Percentiles rank a stretch among this genome's conserved stretches.
Evolutionary conservation across 2,329 filamentous ascomycete genomes (phyloP).

Genomic region (Laburnicola sp.): DNA sequence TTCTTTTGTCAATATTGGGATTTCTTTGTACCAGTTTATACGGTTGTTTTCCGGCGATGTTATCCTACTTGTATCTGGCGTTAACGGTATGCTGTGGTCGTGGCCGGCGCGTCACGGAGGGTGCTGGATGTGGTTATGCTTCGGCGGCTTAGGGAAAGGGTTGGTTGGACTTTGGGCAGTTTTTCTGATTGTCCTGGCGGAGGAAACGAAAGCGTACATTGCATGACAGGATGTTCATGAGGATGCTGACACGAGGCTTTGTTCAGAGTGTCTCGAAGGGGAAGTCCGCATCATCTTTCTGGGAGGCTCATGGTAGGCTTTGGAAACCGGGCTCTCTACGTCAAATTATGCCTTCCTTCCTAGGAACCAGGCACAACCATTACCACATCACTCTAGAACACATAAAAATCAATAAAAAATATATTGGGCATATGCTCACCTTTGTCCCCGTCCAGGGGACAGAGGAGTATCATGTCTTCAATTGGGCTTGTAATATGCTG

Average conservation of each 20-base stretch:
- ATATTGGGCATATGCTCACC: conserved; percentile 40
- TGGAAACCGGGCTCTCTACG: conserved; percentile 18
- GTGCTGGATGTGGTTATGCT: conserved; percentile 17
- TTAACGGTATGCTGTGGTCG: conserved; percentile 18
- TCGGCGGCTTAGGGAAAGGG: conserved; percentile 10
- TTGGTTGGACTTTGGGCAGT: conserved; percentile 8
- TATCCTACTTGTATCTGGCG: conserved; percentile 19
- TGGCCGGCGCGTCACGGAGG: conserved; percentile 19
- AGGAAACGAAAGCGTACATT: conserved; percentile 14
- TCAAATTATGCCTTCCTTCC: conserved; percentile 25
- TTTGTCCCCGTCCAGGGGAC: conserved; percentile 16
- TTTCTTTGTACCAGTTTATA: too few relatives aligned
- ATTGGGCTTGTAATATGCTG: neutral
- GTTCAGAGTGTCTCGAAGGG: too few relatives aligned
- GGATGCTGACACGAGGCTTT: conserved; percentile 16
- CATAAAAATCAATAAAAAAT: conserved; percentile 30
- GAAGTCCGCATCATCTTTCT: conserved; percentile 21
- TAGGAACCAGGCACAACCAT: conserved; percentile 24
- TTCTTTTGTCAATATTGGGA: conserved; percentile 28
- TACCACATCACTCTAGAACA: conserved; percentile 21
- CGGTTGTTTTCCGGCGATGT: conserved; percentile 16
- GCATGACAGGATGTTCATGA: conserved; percentile 9
- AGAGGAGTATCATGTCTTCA: conserved; percentile 36
- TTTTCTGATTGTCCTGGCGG: conserved; percentile 20
- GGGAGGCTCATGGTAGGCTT: conserved; percentile 19